phyloP scores from a whole-genome alignment of 257 asterid genomes.

The Anisodus tanguticus region DNA sequence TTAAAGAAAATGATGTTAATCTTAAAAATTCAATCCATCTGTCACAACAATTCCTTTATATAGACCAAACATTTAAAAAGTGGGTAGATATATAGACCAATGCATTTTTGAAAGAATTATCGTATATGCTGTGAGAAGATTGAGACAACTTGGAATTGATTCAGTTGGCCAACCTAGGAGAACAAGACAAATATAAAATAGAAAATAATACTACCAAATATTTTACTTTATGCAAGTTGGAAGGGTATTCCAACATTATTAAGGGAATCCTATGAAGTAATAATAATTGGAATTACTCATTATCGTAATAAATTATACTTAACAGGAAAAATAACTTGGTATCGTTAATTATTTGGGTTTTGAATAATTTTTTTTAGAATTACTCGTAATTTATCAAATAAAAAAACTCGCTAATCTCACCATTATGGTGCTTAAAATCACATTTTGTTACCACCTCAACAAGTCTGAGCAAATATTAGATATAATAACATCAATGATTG shows the following conservation, averaged over 20 bases:
- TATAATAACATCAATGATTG: not conserved
- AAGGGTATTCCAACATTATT: slow-evolving; percentile 11
- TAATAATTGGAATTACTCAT: slow-evolving; percentile 16
- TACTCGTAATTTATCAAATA: not conserved
- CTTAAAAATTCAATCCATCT: slow-evolving; percentile 25
- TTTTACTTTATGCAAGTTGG: slow-evolving; percentile 27
- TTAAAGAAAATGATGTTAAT: slow-evolving; percentile 25
- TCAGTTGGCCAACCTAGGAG: slow-evolving; percentile 22
- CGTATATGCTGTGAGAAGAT: not conserved
- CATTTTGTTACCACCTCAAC: not conserved
- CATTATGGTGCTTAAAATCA: not conserved
- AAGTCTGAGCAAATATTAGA: not conserved
- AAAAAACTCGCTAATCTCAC: not conserved
- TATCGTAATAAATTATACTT: not conserved
- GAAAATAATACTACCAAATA: slow-evolving; percentile 23
- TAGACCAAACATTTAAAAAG: not conserved
- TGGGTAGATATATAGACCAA: slow-evolving; percentile 5
- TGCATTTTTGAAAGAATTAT: slow-evolving; percentile 32
- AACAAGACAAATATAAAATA: slow-evolving; percentile 34
- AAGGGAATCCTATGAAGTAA: slow-evolving; percentile 29
- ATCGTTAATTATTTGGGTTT: not conserved
- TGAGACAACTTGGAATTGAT: slow-evolving; percentile 35
- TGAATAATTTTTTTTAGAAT: not conserved
- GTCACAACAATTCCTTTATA: slow-evolving; percentile 33
- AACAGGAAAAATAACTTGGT: slow-evolving; percentile 16